Conservation (phyloP, 805 yeast species). For the Saccharomycopsis lassenensis region DNA sequence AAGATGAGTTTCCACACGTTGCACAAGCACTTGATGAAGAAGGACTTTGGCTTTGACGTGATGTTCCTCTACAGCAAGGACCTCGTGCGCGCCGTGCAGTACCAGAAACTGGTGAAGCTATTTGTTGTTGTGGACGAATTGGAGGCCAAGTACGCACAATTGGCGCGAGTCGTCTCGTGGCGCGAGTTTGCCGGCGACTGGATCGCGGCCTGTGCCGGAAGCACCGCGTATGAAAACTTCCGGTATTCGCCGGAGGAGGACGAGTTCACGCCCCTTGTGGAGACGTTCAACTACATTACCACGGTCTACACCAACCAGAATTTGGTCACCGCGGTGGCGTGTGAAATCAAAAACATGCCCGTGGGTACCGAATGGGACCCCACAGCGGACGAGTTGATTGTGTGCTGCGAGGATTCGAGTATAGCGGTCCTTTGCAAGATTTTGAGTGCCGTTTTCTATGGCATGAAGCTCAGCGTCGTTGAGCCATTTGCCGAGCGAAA, state of each 20-base stretch:
- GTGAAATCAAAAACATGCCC: conserved; percentile 14
- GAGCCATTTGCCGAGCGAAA: conserved; percentile 11
- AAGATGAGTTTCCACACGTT: conserved; percentile 13
- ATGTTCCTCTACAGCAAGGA: conserved; percentile 5
- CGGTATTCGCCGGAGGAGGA: conserved; percentile 8
- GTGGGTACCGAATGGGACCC: conserved; percentile 10
- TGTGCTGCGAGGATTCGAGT: conserved; percentile 11
- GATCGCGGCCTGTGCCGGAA: neutral
- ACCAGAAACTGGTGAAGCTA: conserved; percentile 1
- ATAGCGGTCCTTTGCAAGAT: conserved; percentile 9
- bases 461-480: conserved; percentile 5
- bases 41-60: conserved; percentile 4
- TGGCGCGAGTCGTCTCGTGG: conserved; percentile 10
- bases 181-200: conserved; percentile 7
- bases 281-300: conserved; percentile 17
- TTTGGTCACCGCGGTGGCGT: conserved; percentile 14
- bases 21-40: conserved; percentile 5
- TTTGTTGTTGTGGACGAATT: conserved; percentile 8
- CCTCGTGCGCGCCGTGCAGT: conserved; percentile 5
- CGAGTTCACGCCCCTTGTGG: conserved; percentile 12
- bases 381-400: conserved; percentile 5
- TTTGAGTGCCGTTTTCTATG: conserved; percentile 10
- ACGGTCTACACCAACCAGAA: conserved; percentile 12
- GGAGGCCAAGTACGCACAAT: neutral
- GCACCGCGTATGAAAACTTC: neutral